Evolutionary conservation across 2,329 filamentous ascomycete genomes (phyloP).

Genomic region (Verticillium isaacii): DNA sequence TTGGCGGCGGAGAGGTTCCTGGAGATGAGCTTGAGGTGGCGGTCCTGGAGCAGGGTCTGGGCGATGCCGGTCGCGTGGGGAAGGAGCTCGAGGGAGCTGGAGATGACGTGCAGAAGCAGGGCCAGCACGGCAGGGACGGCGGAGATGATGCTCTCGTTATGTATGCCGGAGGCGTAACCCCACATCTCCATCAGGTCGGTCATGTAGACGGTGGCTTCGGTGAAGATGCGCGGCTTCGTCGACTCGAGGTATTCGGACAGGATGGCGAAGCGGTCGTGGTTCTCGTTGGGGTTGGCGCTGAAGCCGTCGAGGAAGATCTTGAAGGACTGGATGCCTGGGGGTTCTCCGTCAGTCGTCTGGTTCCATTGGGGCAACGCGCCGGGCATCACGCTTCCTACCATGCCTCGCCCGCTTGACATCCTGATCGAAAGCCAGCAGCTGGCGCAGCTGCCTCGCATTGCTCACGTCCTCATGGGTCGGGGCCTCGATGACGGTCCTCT

Average conservation of each 20-base stretch:
- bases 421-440: slow-evolving; percentile 67
- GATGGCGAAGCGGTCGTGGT: slow-evolving; percentile 49
- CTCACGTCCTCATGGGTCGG: slow-evolving; percentile 58
- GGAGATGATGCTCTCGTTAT: slow-evolving; percentile 77
- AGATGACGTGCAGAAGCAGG: slow-evolving; percentile 74
- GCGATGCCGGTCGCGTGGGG: slow-evolving; percentile 74
- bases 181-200: slow-evolving; percentile 82
- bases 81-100: slow-evolving; percentile 67
- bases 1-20: slow-evolving; percentile 76
- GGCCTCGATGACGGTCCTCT: slow-evolving; percentile 50
- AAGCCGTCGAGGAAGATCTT: slow-evolving; percentile 68
- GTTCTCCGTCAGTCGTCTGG: background rate
- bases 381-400: slow-evolving; percentile 35
- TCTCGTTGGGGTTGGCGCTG: slow-evolving; percentile 39
- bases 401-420: slow-evolving; percentile 63
- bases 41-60: slow-evolving; percentile 74
- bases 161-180: slow-evolving; percentile 74
- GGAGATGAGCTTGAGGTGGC: slow-evolving; percentile 75
- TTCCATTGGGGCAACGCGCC: background rate
- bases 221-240: slow-evolving; percentile 40
- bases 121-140: slow-evolving; percentile 77
- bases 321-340: slow-evolving; percentile 60
- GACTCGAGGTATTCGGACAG: slow-evolving; percentile 64
- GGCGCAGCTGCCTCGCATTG: slow-evolving; percentile 61
- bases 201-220: slow-evolving; percentile 57